Percentiles rank a stretch among this genome's conserved stretches.
Evolutionary conservation across 2,329 filamentous ascomycete species (phyloP).

Genomic region (Huntiella abstrusa): DNA sequence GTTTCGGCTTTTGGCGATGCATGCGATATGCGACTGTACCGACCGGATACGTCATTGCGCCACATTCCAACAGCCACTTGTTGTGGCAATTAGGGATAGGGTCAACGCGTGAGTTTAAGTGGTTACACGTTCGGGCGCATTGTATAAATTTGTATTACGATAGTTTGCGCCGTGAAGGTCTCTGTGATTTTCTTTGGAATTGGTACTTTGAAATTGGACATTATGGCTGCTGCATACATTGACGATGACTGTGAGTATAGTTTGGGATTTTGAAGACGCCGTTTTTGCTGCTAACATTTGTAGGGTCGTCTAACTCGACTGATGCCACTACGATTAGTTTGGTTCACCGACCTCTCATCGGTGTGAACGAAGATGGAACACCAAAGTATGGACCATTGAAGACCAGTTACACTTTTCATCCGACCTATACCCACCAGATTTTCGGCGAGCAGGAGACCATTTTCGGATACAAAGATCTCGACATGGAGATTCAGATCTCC

Average conservation of each 20-base stretch:
- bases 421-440: constrained; percentile 75
- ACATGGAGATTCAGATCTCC: constrained; percentile 51
- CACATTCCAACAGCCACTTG: no score
- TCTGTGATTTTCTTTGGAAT: no score
- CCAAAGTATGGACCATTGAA: constrained; percentile 18
- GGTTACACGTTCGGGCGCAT: no score
- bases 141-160: no score
- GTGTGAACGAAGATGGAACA: constrained; percentile 26
- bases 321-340: constrained; percentile 45
- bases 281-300: constrained; percentile 11
- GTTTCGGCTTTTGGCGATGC: no score
- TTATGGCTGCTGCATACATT: constrained; percentile 2
- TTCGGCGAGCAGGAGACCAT: constrained; percentile 88
- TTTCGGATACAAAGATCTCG: constrained; percentile 71
- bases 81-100: no score
- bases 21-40: no score
- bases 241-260: constrained; percentile 7
- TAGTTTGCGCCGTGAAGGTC: no score
- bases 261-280: neutral
- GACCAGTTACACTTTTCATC: constrained; percentile 53
- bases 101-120: no score
- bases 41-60: no score
- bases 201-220: neutral
- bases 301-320: constrained; percentile 41
- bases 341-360: constrained; percentile 18